Evolutionary conservation across 2,329 filamentous ascomycete species (phyloP).

Genomic region (Diaporthe velutina): DNA sequence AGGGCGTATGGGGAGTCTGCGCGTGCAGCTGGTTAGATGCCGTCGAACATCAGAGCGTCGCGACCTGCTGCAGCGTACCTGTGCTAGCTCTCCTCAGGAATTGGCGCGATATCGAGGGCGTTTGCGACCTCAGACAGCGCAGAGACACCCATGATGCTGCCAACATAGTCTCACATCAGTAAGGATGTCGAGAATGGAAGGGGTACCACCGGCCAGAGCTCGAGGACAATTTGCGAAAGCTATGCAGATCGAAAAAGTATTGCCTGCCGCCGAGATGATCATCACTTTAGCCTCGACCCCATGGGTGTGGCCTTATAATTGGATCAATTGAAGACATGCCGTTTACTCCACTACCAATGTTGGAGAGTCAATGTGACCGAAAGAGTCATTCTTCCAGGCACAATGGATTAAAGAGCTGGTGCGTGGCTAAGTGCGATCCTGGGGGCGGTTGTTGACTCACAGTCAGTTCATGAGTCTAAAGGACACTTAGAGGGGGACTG

Average conservation of each 20-base stretch:
- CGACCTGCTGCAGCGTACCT: constrained; percentile 48
- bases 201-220: not conserved
- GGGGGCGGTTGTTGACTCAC: constrained; percentile 22
- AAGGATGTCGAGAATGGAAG: constrained; percentile 5
- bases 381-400: not conserved
- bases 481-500: not conserved
- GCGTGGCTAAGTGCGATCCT: not conserved
- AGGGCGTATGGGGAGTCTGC: constrained; percentile 47
- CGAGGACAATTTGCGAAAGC: not conserved
- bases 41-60: not conserved
- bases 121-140: constrained; percentile 58
- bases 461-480: not conserved
- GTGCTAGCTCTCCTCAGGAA: constrained; percentile 60
- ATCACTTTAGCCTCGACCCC: not conserved
- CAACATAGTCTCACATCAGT: constrained; percentile 49
- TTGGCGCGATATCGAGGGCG: constrained; percentile 46
- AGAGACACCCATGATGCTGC: constrained; percentile 66
- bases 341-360: not conserved
- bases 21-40: constrained; percentile 34
- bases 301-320: not conserved
- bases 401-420: not conserved
- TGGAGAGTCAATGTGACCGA: not conserved
- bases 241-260: constrained; percentile 29
- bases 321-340: not conserved
- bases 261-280: constrained; percentile 33